Percentiles rank a stretch among this genome's conserved stretches.
Conservation (phyloP, 805 yeast genomes). For the Priceomyces carsonii region DNA sequence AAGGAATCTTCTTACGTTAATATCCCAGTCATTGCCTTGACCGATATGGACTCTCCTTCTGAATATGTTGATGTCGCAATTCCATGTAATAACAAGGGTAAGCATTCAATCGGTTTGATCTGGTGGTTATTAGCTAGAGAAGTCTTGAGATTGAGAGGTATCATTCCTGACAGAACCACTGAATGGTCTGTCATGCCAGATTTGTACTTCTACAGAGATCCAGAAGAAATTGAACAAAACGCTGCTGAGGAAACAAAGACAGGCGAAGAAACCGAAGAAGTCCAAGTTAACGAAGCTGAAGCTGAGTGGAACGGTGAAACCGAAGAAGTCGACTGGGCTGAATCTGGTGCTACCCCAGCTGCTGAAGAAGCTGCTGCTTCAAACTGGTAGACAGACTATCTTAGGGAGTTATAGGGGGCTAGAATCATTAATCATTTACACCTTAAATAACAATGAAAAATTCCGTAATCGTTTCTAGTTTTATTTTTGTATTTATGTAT, state of each 20-base stretch:
- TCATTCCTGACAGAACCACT: constrained; percentile 92
- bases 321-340: constrained; percentile 68
- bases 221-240: constrained; percentile 94
- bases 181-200: constrained; percentile 99
- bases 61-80: constrained; percentile 99
- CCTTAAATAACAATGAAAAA: constrained; percentile 7
- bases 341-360: constrained; percentile 51
- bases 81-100: constrained; percentile 99
- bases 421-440: constrained; percentile 8
- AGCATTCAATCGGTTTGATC: constrained; percentile 98
- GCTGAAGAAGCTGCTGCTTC: constrained; percentile 77
- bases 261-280: constrained; percentile 59
- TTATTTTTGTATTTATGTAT: constrained; percentile 6
- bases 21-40: constrained; percentile 99
- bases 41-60: constrained; percentile 98
- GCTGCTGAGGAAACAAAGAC: constrained; percentile 56
- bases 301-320: constrained; percentile 58
- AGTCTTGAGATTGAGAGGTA: constrained; percentile 98
- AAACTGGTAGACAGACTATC: constrained; percentile 37
- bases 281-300: constrained; percentile 61
- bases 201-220: constrained; percentile 99
- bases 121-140: constrained; percentile 99
- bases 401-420: constrained; percentile 8
- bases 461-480: constrained; percentile 8
- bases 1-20: constrained; percentile 99